Percentiles rank a stretch among this genome's conserved stretches.
Conservation (phyloP, 495 filamentous ascomycete genomes). For the Pyrenopolyporus hunteri region DNA sequence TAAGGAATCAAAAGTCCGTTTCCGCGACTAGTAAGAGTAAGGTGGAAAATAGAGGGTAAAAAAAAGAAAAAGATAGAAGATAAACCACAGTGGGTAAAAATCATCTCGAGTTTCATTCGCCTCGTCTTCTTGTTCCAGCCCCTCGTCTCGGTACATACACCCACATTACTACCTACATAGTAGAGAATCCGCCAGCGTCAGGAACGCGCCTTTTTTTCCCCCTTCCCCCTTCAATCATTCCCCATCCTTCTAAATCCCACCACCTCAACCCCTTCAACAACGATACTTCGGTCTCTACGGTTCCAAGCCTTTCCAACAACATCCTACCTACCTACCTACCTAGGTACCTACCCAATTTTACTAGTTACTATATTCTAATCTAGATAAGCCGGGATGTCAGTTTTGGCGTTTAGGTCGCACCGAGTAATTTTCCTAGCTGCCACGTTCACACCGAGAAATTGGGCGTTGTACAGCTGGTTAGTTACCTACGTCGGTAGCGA, state of each 20-base stretch:
- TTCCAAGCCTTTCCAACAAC: conserved; percentile 13
- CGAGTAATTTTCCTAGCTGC: conserved; percentile 8
- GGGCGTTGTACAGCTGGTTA: too few species aligned
- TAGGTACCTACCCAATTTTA: too few species aligned
- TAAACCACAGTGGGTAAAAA: conserved; percentile 3
- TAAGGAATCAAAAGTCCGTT: too few species aligned
- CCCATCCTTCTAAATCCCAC: conserved; percentile 7
- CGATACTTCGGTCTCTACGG: not conserved
- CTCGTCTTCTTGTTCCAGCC: conserved; percentile 6
- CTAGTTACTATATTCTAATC: conserved; percentile 9
- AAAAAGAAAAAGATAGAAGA: not conserved
- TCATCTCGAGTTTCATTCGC: conserved; percentile 19
- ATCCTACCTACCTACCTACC: too few species aligned
- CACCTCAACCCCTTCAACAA: not conserved
- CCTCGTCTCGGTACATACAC: conserved; percentile 18
- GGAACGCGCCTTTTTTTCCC: conserved; percentile 15
- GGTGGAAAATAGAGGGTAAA: not conserved
- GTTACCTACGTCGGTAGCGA: too few species aligned
- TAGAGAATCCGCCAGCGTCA: conserved; percentile 18
- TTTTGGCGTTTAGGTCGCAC: conserved; percentile 1
- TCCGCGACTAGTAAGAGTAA: not conserved
- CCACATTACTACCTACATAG: too few species aligned
- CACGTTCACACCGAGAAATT: not conserved
- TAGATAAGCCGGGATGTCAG: not conserved
- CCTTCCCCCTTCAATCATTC: not conserved